Percentiles rank a stretch among this genome's conserved stretches.
These are phyloP conservation scores for Cardamine chenopodiifolia DNA, from an alignment of 345 rosid genomes.

Conservation along the genomic window DNA sequence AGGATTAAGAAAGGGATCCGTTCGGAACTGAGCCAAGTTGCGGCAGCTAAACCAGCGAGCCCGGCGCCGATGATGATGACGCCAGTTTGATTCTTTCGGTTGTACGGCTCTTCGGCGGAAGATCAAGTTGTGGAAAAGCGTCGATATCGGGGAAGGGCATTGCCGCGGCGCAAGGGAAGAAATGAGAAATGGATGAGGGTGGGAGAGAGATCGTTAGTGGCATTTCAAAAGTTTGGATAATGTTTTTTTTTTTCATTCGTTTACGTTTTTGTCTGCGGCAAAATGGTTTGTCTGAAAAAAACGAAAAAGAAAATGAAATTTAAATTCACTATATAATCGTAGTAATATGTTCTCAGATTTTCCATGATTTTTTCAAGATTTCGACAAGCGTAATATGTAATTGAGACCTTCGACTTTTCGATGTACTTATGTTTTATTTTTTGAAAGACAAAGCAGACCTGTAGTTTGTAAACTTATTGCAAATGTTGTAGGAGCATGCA, in stretches of 20 bases:
- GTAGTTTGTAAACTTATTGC: too few relatives aligned
- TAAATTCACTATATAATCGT: too few relatives aligned
- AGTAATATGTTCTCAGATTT: too few relatives aligned
- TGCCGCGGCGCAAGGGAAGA: conserved; percentile 23
- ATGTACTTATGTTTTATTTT: too few relatives aligned
- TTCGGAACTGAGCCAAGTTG: conserved; percentile 60
- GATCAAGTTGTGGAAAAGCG: conserved; percentile 7
- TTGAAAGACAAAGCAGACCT: too few relatives aligned
- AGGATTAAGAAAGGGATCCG: conserved; percentile 67
- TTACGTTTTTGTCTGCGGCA: conserved; percentile 1
- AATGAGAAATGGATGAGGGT: conserved; percentile 32
- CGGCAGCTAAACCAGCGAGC: conserved; percentile 90
- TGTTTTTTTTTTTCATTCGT: conserved; percentile 18
- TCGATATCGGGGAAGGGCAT: conserved; percentile 10
- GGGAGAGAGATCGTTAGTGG: conserved; percentile 36
- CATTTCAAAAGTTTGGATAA: conserved; percentile 39
- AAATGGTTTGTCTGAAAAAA: conserved; percentile 7
- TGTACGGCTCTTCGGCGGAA: conserved; percentile 4
- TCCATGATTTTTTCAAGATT: too few relatives aligned
- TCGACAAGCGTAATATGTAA: not conserved
- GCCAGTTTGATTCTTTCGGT: conserved; percentile 39
- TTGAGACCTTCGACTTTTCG: too few relatives aligned
- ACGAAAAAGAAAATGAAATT: not conserved
- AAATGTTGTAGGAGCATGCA: too few relatives aligned
- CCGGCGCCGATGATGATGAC: conserved; percentile 84